phyloP scores from a whole-genome alignment of 2,329 filamentous ascomycete genomes.

The Phialophora verrucosa region DNA sequence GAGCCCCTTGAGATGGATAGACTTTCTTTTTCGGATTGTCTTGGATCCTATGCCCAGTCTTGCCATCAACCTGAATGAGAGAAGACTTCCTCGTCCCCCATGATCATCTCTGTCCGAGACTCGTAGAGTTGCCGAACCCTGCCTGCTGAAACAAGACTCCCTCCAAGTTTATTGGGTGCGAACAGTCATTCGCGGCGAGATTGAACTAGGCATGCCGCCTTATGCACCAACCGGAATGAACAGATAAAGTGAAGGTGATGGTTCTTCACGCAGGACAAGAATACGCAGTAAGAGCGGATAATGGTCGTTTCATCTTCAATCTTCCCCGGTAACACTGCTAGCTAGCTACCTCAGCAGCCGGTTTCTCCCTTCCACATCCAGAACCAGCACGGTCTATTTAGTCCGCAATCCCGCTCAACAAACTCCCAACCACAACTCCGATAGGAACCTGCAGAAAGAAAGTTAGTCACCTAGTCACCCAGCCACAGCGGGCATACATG shows the following conservation, averaged over 20 bases:
- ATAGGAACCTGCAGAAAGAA: neutral
- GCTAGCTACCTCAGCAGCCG: neutral
- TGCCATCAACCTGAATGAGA: neutral
- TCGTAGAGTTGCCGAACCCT: neutral
- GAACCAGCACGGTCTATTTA: neutral
- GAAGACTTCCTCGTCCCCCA: neutral
- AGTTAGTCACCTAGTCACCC: neutral
- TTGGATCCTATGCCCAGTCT: too few relatives aligned
- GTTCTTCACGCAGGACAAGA: too few relatives aligned
- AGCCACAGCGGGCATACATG: neutral
- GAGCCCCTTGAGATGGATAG: neutral
- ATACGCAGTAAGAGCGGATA: neutral
- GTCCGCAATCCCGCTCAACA: constrained; percentile 17
- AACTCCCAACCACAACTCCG: constrained; percentile 1
- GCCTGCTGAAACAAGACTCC: neutral
- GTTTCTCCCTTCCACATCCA: neutral
- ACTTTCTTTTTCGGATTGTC: too few relatives aligned
- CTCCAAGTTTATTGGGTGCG: too few relatives aligned
- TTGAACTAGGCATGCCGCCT: neutral
- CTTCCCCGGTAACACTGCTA: neutral
- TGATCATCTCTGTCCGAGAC: neutral
- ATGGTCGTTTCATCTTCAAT: neutral
- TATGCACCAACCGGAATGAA: neutral
- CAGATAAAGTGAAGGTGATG: neutral
- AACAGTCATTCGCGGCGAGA: neutral